Percentiles rank a stretch among this genome's conserved stretches.
Conservation (phyloP, 2,329 filamentous ascomycete species). For the Penicillium occitanis region DNA sequence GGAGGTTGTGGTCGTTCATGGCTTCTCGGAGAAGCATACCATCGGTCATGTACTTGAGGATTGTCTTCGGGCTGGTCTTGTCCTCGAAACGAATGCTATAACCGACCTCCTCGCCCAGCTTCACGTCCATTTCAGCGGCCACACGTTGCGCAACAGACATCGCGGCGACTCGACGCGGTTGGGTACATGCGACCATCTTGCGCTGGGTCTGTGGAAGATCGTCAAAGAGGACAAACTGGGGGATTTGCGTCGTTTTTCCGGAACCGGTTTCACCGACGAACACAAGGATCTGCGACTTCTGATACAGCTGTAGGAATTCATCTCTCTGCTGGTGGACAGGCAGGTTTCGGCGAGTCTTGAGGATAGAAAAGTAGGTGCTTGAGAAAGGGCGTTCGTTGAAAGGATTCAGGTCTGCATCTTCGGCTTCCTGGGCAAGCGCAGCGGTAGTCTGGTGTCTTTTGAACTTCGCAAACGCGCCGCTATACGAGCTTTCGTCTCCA, state of each 20-base stretch:
- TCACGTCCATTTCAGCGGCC: constrained; percentile 92
- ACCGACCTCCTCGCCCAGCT: constrained; percentile 88
- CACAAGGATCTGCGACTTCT: constrained; percentile 91
- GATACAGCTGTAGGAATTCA: constrained; percentile 92
- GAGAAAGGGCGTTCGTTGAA: constrained; percentile 79
- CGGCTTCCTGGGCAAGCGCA: constrained; percentile 67
- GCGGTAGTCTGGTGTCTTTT: constrained; percentile 79
- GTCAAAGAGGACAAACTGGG: constrained; percentile 96
- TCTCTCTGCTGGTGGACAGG: constrained; percentile 90
- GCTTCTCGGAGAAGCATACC: constrained; percentile 97
- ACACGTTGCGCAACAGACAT: constrained; percentile 99
- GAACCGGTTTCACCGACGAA: constrained; percentile 99
- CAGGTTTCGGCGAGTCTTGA: constrained; percentile 77
- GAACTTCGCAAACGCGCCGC: constrained; percentile 63
- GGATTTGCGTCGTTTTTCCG: constrained; percentile 98
- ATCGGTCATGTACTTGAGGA: constrained; percentile 99
- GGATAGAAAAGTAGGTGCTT: constrained; percentile 82
- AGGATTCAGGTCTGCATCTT: constrained; percentile 79
- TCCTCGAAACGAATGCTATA: constrained; percentile 99
- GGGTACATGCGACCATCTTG: constrained; percentile 95
- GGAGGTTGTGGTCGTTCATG: constrained; percentile 91
- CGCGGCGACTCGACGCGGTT: constrained; percentile 94
- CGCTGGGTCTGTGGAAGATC: constrained; percentile 81
- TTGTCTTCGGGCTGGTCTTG: constrained; percentile 80
- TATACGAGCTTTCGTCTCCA: constrained; percentile 30